phyloP scores from a whole-genome alignment of 768 basidiomycete species.

The Trametes cinnabarina region DNA sequence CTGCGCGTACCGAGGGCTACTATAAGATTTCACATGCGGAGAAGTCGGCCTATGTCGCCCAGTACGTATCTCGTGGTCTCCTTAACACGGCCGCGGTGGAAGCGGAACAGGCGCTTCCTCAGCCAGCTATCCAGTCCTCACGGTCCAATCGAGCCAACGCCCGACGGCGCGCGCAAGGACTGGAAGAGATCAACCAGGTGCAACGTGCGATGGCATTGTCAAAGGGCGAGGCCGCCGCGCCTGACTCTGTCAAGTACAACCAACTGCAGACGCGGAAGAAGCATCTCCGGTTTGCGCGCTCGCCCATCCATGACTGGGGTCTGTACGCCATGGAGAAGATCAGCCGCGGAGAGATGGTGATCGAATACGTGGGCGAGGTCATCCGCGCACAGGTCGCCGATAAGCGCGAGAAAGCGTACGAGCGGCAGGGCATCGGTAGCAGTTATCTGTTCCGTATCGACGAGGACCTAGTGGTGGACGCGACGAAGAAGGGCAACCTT shows the following conservation, averaged over 20 bases:
- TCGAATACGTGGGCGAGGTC: constrained; percentile 98
- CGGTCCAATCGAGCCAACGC: constrained; percentile 92
- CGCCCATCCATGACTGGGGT: constrained; percentile 98
- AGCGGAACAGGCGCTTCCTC: constrained; percentile 43
- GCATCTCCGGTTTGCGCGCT: constrained; percentile 90
- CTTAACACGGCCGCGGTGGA: constrained; percentile 41
- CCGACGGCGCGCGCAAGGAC: constrained; percentile 83
- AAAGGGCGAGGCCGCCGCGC: constrained; percentile 69
- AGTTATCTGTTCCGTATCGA: constrained; percentile 98
- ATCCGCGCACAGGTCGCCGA: constrained; percentile 95
- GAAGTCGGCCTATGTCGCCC: constrained; percentile 89
- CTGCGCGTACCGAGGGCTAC: constrained; percentile 91
- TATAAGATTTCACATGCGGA: constrained; percentile 92
- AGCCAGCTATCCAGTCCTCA: constrained; percentile 65
- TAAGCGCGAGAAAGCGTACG: constrained; percentile 94
- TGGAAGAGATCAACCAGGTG: constrained; percentile 94
- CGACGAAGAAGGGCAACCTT: constrained; percentile 98
- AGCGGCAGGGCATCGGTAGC: constrained; percentile 95
- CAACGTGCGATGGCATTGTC: constrained; percentile 75
- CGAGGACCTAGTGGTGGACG: constrained; percentile 96
- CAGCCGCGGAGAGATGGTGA: constrained; percentile 94
- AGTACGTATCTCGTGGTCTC: constrained; percentile 68
- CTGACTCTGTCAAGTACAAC: constrained; percentile 94
- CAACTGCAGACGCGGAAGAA: constrained; percentile 98
- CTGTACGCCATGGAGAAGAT: constrained; percentile 98